Evolutionary conservation across 139 green algal genomes (phyloP), one percentile per base, ranked within the genome.

Genomic region (Parachlorella kessleri): DNA sequence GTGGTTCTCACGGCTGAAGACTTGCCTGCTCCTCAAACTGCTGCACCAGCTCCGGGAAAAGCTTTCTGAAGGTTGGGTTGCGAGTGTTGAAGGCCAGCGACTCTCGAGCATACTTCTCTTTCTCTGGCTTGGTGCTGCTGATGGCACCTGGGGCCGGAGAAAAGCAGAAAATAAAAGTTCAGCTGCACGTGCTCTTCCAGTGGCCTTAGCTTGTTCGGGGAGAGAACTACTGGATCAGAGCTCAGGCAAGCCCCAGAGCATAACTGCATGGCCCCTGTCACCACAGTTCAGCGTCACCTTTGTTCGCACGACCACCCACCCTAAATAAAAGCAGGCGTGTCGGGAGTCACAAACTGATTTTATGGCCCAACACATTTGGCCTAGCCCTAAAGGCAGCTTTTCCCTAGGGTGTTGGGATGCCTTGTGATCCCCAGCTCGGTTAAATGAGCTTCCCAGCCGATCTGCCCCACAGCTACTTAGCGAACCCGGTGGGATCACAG

Each of bases 1-100:
- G n/a, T n/a, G n/a, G n/a, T n/a, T n/a, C n/a, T n/a, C n/a, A n/a
- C n/a, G n/a, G n/a, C n/a, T n/a, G n/a, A n/a, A n/a, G n/a, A n/a
- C n/a, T 59, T 59, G 21, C 48, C 79, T 75, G 78, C 70, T 81
- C 63, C 59, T 91, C 72, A 35, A 82, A 72, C 80, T 84, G 68
- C 65, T 92, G 81, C 6, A 91, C 69, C 79, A 83, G 92, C 3
- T 93, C 76, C 0, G 94, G 93, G 75, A 97, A 97, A 23, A 97
- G 78, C 83, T 94, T 94, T 9, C 85, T 59, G 85, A 97, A 97
- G 28, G 78, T 88, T 3, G 88, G 69, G 78, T 88, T 93, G 48
- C 75, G 73, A 23, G 81, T 73, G 78, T 97, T 97, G 82, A 85
- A 93, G 6, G 85, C 88, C 35, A 98, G 75, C 1, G 86, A 93